These are phyloP conservation scores for Xylaria arbuscula DNA, from an alignment of 2,329 filamentous ascomycete species.

Conservation along the genomic window DNA sequence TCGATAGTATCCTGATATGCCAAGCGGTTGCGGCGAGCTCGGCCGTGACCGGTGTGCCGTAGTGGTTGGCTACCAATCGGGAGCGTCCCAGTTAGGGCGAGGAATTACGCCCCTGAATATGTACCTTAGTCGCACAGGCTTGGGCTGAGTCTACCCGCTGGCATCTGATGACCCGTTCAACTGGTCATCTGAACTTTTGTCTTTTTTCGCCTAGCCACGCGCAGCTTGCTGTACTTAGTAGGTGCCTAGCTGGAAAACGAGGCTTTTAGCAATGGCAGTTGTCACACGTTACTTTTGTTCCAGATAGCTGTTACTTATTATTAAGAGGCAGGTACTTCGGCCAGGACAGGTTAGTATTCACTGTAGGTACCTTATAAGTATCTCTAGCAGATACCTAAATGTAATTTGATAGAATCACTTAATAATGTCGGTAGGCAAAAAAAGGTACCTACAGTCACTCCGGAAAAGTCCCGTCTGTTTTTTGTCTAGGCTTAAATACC, in stretches of 20 bases:
- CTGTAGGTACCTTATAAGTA: too few relatives aligned
- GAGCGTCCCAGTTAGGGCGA: slow-evolving; percentile 13
- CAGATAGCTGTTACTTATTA: too few relatives aligned
- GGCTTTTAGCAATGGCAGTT: neutral
- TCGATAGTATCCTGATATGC: neutral
- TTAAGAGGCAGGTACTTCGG: too few relatives aligned
- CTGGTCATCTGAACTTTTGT: slow-evolving; percentile 28
- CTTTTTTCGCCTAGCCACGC: neutral
- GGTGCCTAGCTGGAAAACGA: slow-evolving; percentile 4
- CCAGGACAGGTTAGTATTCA: too few relatives aligned
- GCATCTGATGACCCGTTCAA: slow-evolving; percentile 6
- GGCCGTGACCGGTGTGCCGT: slow-evolving; percentile 13
- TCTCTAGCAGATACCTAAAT: too few relatives aligned
- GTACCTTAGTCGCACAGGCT: slow-evolving; percentile 4
- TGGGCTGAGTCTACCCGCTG: neutral
- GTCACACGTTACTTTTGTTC: neutral
- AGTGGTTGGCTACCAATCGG: slow-evolving; percentile 30
- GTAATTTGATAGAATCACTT: too few relatives aligned
- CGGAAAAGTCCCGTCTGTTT: too few relatives aligned
- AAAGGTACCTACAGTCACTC: too few relatives aligned
- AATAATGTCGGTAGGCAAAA: too few relatives aligned
- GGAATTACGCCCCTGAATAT: slow-evolving; percentile 6
- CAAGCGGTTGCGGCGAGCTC: slow-evolving; percentile 23
- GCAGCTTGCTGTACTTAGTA: neutral
- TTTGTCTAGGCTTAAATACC: too few relatives aligned